Base-by-base conservation (phyloP, 371 early-diverging fungal genomes). In the Nematocida homosporus region DNA sequence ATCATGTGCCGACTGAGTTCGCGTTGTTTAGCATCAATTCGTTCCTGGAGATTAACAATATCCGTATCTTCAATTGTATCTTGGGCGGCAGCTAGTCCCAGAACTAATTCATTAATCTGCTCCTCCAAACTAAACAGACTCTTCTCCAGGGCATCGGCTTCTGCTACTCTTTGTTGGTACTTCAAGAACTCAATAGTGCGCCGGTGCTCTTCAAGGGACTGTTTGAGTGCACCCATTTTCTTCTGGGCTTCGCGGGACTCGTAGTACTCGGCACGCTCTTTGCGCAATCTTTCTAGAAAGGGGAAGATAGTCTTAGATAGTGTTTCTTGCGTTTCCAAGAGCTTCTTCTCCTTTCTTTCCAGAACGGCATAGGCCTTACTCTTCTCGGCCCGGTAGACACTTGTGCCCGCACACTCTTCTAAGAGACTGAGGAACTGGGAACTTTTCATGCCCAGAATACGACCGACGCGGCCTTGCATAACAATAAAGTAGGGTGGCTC, bases 111-210 rank as follows among this genome's bases (percentile, higher is more conserved):
- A 23, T 29, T 30, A 8, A 78, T 56, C 29, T 75, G 64, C 32
- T 54, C 30, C 38, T 79, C 77, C 54, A 77, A 42, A 8, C 66
- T 34, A 25, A 10, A 27, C 10, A 52, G 13, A 18, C 34, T 29
- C 18, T 53, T 27, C 44, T 68, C 57, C 20, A 77, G 29, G 10
- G 60, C 54, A 35, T 53, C 30, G 8, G 57, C 32, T 51, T 79
- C 79, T 18, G 50, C 56, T 37, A 78, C 64, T 13, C 51, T 29
- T 38, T 79, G 60, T 53, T 67, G 61, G 35, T 87, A 93, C 76
- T 96, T 93, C 23, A 95, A 67, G 77, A 25, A 40, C 13, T 18
- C 32, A 4, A 63, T 10, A 4, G 38, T 47, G 5, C 6, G 10
- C 51, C 30, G n/a, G 0, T 50, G n/a, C 20, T 25, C 32, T 25